phyloP scores from a whole-genome alignment of 371 early-diverging fungal genomes.

The Mucor racemosus region DNA sequence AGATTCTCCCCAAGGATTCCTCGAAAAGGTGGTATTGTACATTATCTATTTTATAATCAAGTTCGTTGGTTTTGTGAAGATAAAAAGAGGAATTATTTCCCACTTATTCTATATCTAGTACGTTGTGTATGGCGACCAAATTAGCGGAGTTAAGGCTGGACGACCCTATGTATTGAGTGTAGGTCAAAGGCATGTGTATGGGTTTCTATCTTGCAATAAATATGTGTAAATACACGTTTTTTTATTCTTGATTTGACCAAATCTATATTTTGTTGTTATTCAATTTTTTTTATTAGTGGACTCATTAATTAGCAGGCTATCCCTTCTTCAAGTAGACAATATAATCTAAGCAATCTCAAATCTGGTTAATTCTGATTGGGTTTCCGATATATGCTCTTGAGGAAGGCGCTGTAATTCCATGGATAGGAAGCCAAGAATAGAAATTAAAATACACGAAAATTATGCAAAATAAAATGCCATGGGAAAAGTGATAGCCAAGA shows the following conservation, averaged over 20 bases:
- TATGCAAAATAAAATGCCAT: background rate
- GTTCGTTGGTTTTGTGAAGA: no score
- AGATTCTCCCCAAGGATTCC: constrained; percentile 19
- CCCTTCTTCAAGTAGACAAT: no score
- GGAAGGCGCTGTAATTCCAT: no score
- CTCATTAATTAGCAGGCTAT: no score
- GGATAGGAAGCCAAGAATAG: background rate
- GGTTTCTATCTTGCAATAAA: background rate
- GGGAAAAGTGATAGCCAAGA: background rate
- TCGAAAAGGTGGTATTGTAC: constrained; percentile 13
- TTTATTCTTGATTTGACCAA: background rate
- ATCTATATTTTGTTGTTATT: no score
- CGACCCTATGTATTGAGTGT: background rate
- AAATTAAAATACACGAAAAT: background rate
- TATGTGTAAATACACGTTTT: background rate
- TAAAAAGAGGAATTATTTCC: no score
- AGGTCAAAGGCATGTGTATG: background rate
- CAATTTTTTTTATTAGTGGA: no score
- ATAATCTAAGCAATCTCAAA: no score
- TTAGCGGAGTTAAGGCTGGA: background rate
- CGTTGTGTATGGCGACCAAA: background rate
- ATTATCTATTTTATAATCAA: background rate
- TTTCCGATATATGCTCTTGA: no score
- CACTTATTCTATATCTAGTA: no score
- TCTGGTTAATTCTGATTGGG: background rate